phyloP scores from a whole-genome alignment of 805 yeast genomes.

The Candida arabinofermentans region DNA sequence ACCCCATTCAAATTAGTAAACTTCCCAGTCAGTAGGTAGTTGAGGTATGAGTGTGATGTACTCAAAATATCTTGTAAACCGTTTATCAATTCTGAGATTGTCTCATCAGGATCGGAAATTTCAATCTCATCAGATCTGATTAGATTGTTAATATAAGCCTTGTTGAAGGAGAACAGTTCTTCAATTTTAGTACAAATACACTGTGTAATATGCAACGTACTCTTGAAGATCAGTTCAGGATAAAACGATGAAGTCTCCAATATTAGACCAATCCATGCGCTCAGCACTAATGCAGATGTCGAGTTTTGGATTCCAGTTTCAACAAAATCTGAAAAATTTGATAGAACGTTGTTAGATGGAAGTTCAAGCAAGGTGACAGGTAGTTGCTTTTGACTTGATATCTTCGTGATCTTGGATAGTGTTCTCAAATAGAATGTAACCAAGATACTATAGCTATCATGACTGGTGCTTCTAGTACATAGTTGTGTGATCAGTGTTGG shows the following conservation, averaged over 20 bases:
- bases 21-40: conserved; percentile 16
- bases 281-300: conserved; percentile 19
- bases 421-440: conserved; percentile 22
- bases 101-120: conserved; percentile 29
- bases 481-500: conserved; percentile 12
- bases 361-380: conserved; percentile 15
- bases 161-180: conserved; percentile 17
- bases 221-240: conserved; percentile 23
- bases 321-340: conserved; percentile 24
- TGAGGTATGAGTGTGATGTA: conserved; percentile 51
- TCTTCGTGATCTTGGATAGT: conserved; percentile 20
- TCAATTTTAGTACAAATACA: conserved; percentile 29
- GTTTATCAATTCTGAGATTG: conserved; percentile 41
- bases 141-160: conserved; percentile 7
- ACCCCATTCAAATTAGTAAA: conserved; percentile 10
- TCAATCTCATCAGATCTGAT: conserved; percentile 11
- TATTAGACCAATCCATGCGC: conserved; percentile 27
- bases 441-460: conserved; percentile 10
- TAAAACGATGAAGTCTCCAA: conserved; percentile 20
- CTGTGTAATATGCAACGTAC: conserved; percentile 19
- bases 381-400: conserved; percentile 20
- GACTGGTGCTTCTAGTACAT: conserved; percentile 9
- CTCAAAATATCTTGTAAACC: conserved; percentile 68
- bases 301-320: conserved; percentile 22
- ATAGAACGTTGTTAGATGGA: conserved; percentile 6